Evolutionary conservation across 2,329 filamentous ascomycete genomes (phyloP).

Genomic region (Penicillium sp.): DNA sequence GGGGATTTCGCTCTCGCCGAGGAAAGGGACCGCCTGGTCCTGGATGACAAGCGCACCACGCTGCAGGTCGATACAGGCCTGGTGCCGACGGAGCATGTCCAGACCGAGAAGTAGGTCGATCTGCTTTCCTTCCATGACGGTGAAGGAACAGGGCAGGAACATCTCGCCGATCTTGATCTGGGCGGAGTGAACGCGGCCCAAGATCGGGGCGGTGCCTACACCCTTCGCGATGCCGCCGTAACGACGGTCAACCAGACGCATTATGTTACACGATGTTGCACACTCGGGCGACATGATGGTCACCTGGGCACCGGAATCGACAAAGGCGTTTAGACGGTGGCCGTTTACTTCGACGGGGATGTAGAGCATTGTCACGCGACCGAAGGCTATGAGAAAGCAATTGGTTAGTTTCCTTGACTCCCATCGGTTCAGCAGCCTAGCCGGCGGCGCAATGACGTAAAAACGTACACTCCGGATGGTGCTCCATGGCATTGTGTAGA

Average conservation of each 20-base stretch:
- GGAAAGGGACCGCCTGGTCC: conserved; percentile 79
- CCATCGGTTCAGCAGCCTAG: neutral
- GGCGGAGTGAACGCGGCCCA: conserved; percentile 91
- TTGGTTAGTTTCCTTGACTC: conserved; percentile 9
- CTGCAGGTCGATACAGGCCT: conserved; percentile 83
- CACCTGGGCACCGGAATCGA: conserved; percentile 94
- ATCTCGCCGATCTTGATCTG: conserved; percentile 88
- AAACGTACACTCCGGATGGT: conserved; percentile 85
- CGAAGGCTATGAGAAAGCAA: conserved; percentile 65
- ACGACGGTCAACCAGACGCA: conserved; percentile 87
- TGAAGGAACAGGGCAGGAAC: conserved; percentile 90
- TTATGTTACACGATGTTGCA: conserved; percentile 88
- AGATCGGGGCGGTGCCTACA: conserved; percentile 89
- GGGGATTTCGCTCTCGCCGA: conserved; percentile 93
- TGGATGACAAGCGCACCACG: conserved; percentile 84
- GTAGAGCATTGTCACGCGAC: conserved; percentile 92
- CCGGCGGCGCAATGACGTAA: no score
- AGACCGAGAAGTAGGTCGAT: conserved; percentile 90
- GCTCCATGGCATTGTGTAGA: conserved; percentile 90
- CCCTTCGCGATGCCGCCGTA: conserved; percentile 90
- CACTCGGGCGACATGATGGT: conserved; percentile 98
- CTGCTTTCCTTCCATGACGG: conserved; percentile 97
- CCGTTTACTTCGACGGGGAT: conserved; percentile 94
- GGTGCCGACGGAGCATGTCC: conserved; percentile 95
- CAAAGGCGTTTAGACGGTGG: conserved; percentile 86